These are phyloP conservation scores for Arthrobotrys pseudoclavata DNA, from an alignment of 2,329 filamentous ascomycete genomes.

Conservation along the genomic window DNA sequence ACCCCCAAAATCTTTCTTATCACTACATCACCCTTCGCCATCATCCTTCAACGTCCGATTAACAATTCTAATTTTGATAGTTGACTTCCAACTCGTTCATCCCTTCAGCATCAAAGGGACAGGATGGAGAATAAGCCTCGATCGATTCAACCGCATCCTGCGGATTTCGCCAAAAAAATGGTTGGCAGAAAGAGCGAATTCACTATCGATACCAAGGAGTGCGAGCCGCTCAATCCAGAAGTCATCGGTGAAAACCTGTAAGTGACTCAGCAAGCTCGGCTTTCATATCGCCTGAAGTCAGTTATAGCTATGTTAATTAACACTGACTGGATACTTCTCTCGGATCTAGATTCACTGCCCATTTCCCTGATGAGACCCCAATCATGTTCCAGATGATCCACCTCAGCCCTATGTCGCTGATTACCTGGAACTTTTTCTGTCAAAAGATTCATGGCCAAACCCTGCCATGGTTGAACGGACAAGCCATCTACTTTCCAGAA, in stretches of 20 bases:
- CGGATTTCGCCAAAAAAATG: conserved; percentile 29
- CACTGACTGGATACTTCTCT: not conserved
- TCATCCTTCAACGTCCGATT: not conserved
- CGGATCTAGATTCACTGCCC: conserved; percentile 32
- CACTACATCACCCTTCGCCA: not conserved
- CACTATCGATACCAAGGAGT: conserved; percentile 6
- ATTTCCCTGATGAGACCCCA: conserved; percentile 30
- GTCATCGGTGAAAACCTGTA: conserved; percentile 42
- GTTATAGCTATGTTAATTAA: not conserved
- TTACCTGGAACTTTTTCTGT: conserved; percentile 40
- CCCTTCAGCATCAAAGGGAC: not conserved
- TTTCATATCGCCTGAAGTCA: not conserved
- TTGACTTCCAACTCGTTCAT: not conserved
- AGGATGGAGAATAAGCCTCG: conserved; percentile 7
- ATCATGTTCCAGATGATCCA: conserved; percentile 46
- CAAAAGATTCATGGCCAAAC: conserved; percentile 39
- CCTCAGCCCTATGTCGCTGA: conserved; percentile 26
- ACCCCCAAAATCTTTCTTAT: not conserved
- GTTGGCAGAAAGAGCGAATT: conserved; percentile 32
- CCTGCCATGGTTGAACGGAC: conserved; percentile 54
- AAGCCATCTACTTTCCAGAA: conserved; percentile 44
- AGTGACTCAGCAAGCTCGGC: not conserved
- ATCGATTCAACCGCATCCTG: not conserved
- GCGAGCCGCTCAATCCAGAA: conserved; percentile 38
- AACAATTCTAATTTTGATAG: not conserved